Conservation (phyloP, 768 basidiomycete species). For the Lactarius sp. region DNA sequence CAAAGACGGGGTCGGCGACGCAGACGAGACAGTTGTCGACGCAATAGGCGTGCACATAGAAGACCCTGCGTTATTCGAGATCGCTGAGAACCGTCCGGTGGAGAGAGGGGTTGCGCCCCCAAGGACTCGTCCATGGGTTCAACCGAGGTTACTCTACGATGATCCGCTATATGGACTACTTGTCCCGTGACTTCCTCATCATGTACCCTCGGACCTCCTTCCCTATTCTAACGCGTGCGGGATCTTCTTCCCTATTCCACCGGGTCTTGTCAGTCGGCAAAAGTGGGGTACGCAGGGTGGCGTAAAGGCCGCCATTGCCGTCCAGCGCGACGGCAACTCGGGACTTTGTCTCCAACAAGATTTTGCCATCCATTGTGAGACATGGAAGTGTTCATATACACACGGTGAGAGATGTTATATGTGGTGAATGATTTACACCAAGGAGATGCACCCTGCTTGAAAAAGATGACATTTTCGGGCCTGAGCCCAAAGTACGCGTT, state of each 20-base stretch:
- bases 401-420: neutral
- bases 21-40: slow-evolving; percentile 99
- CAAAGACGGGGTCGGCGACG: slow-evolving; percentile 95
- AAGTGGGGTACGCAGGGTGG: slow-evolving; percentile 79
- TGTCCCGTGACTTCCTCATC: too few relatives aligned
- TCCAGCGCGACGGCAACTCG: slow-evolving; percentile 93
- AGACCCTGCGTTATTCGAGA: slow-evolving; percentile 65
- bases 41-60: slow-evolving; percentile 92
- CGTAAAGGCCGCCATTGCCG: slow-evolving; percentile 96
- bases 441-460: slow-evolving; percentile 78
- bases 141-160: too few relatives aligned
- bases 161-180: too few relatives aligned
- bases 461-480: slow-evolving; percentile 78
- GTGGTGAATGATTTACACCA: neutral
- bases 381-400: slow-evolving; percentile 81
- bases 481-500: slow-evolving; percentile 80
- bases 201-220: too few relatives aligned
- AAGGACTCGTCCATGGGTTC: too few relatives aligned
- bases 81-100: slow-evolving; percentile 84
- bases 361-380: slow-evolving; percentile 89
- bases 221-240: too few relatives aligned
- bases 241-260: too few relatives aligned
- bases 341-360: slow-evolving; percentile 75
- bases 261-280: slow-evolving; percentile 50
- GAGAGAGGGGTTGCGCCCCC: too few relatives aligned